Conservation (phyloP, 768 basidiomycete species). For the Candolleomyces aberdarensis region DNA sequence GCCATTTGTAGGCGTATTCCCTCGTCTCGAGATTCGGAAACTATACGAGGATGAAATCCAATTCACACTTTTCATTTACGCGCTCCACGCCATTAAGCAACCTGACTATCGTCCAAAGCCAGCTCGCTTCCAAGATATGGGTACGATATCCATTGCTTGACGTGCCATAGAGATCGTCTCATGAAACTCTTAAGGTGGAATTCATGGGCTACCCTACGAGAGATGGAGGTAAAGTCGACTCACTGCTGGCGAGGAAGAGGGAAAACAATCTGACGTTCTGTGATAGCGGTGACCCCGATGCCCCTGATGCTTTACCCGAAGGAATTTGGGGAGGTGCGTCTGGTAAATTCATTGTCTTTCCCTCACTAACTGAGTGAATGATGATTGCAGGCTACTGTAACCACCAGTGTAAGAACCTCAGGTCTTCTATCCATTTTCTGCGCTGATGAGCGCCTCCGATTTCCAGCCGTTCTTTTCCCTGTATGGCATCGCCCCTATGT, state of each 20-base stretch:
- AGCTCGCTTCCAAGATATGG: not conserved
- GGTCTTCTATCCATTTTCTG: not conserved
- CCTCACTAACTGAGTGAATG: not conserved
- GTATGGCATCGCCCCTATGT: constrained; percentile 1
- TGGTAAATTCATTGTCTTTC: not conserved
- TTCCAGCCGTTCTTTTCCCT: not conserved
- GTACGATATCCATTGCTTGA: not conserved
- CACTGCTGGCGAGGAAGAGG: not conserved
- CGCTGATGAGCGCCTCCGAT: not conserved
- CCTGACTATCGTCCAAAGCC: not conserved
- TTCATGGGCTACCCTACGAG: not conserved
- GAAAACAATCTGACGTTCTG: not conserved
- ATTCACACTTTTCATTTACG: not conserved
- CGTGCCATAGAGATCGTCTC: not conserved
- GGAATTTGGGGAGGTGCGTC: not conserved
- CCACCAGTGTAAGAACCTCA: not conserved
- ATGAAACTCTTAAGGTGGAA: not conserved
- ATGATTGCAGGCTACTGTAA: not conserved
- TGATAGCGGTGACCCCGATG: not conserved
- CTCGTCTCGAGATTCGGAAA: not conserved
- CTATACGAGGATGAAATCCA: not conserved
- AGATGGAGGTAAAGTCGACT: not conserved
- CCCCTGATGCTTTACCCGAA: not conserved
- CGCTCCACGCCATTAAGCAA: not conserved
- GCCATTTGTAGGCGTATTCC: not conserved